These are phyloP conservation scores for Emergomyces orientalis DNA, from an alignment of 2,329 filamentous ascomycete species.

Conservation along the genomic window DNA sequence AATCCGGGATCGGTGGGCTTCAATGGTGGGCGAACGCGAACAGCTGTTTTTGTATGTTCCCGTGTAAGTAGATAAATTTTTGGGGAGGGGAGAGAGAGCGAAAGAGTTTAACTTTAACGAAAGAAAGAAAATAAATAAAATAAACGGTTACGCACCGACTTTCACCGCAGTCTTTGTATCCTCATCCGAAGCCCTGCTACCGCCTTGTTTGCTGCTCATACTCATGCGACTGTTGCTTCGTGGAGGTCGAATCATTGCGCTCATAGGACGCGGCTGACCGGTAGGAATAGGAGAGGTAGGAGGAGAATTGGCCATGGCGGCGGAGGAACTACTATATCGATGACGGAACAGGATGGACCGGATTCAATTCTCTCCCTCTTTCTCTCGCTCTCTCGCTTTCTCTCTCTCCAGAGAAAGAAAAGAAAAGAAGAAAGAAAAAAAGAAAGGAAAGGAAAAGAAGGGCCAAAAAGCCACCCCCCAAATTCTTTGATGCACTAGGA, in stretches of 20 bases:
- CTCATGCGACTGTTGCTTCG: slow-evolving; percentile 80
- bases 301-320: slow-evolving; percentile 57
- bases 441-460: not conserved
- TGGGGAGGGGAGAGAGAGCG: no score
- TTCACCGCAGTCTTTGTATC: slow-evolving; percentile 85
- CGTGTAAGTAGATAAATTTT: not conserved
- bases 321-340: not conserved
- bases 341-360: no score
- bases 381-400: not conserved
- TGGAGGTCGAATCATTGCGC: slow-evolving; percentile 66
- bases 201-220: slow-evolving; percentile 59
- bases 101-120: not conserved
- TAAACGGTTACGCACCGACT: slow-evolving; percentile 65
- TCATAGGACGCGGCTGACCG: slow-evolving; percentile 59
- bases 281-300: slow-evolving; percentile 53
- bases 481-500: not conserved
- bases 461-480: not conserved
- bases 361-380: not conserved
- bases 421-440: not conserved
- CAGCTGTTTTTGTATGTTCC: slow-evolving; percentile 48
- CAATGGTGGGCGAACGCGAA: slow-evolving; percentile 83
- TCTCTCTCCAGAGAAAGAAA: not conserved
- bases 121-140: not conserved
- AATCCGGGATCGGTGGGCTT: slow-evolving; percentile 77
- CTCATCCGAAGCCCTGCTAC: slow-evolving; percentile 80